Conservation (phyloP, 371 early-diverging fungal species). For the Syncephalis plumigaleata region DNA sequence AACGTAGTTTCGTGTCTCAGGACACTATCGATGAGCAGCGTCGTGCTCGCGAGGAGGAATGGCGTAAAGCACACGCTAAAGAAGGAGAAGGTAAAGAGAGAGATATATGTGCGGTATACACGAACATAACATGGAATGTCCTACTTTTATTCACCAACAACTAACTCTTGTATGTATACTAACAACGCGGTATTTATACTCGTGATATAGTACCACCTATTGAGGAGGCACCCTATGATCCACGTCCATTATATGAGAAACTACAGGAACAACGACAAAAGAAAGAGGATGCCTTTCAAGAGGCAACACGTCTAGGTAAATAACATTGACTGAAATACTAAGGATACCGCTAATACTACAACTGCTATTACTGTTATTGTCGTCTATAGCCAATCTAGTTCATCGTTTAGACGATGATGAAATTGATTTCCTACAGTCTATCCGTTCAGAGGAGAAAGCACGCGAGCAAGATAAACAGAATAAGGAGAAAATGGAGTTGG, state of each 20-base stretch:
- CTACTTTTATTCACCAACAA: too few relatives aligned
- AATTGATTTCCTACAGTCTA: slow-evolving; percentile 41
- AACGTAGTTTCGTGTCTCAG: slow-evolving; percentile 5
- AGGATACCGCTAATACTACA: neutral
- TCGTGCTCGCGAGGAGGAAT: slow-evolving; percentile 4
- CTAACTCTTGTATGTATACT: neutral
- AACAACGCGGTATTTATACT: neutral
- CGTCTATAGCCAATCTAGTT: slow-evolving; percentile 39
- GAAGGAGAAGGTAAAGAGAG: slow-evolving; percentile 2
- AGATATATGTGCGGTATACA: too few relatives aligned
- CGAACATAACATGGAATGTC: too few relatives aligned
- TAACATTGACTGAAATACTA: neutral
- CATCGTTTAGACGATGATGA: slow-evolving; percentile 61
- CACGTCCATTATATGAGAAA: slow-evolving; percentile 61
- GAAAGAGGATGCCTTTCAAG: slow-evolving; percentile 47
- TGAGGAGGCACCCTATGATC: slow-evolving; percentile 42
- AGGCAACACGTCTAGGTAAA: slow-evolving; percentile 41
- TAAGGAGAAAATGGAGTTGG: slow-evolving; percentile 39
- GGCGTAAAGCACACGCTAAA: slow-evolving; percentile 4
- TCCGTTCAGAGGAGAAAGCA: slow-evolving; percentile 34
- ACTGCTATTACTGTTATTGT: neutral
- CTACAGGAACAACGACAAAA: slow-evolving; percentile 49
- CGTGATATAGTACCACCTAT: slow-evolving; percentile 6
- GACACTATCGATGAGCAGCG: slow-evolving; percentile 4
- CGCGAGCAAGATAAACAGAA: slow-evolving; percentile 23